These are phyloP conservation scores for Eucalyptus urophylla DNA, from an alignment of 345 rosid genomes.

Conservation along the genomic window DNA sequence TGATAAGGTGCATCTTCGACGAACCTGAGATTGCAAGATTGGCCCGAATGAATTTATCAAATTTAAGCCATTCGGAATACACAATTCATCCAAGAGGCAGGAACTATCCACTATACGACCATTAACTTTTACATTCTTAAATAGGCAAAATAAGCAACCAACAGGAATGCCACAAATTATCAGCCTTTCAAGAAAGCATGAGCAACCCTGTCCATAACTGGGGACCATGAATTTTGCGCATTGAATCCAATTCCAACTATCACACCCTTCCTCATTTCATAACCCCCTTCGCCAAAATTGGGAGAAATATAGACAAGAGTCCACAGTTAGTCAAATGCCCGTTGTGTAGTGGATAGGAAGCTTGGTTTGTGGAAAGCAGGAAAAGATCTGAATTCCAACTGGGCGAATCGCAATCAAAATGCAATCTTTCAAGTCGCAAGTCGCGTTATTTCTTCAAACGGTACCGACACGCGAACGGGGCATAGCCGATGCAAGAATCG, in stretches of 20 bases:
- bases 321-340: neutral
- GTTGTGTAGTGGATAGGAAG: too few species aligned
- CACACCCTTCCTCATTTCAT: neutral
- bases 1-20: constrained; percentile 22
- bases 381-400: neutral
- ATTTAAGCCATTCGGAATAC: neutral
- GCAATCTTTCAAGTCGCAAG: neutral
- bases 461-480: neutral
- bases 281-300: neutral
- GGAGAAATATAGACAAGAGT: neutral
- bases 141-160: neutral
- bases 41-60: neutral
- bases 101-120: neutral
- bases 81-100: neutral
- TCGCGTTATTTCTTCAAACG: neutral
- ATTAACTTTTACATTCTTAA: neutral
- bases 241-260: neutral
- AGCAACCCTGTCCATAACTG: neutral
- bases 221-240: neutral
- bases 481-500: neutral
- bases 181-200: neutral
- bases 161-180: neutral
- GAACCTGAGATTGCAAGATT: constrained; percentile 7
- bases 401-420: neutral
- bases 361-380: neutral